Conservation (phyloP, 2,329 filamentous ascomycete genomes). For the Nigrospora osmanthi region DNA sequence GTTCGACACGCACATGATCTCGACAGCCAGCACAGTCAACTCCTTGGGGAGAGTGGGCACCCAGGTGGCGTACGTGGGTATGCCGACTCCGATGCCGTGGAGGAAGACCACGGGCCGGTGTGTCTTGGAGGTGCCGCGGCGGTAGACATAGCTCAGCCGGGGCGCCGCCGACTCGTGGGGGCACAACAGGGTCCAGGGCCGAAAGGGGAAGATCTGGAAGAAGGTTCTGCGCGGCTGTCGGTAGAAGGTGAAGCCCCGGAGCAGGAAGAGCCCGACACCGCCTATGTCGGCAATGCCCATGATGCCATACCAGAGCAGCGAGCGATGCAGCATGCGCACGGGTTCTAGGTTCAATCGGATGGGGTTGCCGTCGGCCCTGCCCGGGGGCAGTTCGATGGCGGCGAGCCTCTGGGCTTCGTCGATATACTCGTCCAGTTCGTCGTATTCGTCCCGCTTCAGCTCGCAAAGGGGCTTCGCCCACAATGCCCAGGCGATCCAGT, state of each 20-base stretch:
- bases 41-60: conserved; percentile 6
- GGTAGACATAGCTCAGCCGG: conserved; percentile 4
- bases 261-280: conserved; percentile 1
- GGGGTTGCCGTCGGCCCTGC: conserved; percentile 7
- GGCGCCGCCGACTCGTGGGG: conserved; percentile 1
- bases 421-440: conserved; percentile 9
- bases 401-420: conserved; percentile 1
- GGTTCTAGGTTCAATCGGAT: conserved; percentile 10
- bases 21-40: conserved; percentile 5
- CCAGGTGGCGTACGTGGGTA: conserved; percentile 3
- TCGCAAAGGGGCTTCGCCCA: conserved; percentile 4
- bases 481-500: conserved; percentile 12
- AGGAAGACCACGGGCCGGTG: conserved; percentile 6
- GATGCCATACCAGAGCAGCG: conserved; percentile 5
- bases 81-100: conserved; percentile 6
- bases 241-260: conserved; percentile 10
- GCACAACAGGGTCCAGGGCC: conserved; percentile 5
- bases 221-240: conserved; percentile 9
- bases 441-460: conserved; percentile 5
- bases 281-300: conserved; percentile 6
- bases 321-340: conserved; percentile 7
- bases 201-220: conserved; percentile 10
- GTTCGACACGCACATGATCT: conserved; percentile 4
- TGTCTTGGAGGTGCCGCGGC: conserved; percentile 3
- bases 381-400: conserved; percentile 1